Base-by-base conservation (phyloP, 2,329 filamentous ascomycete genomes). In the Kalaharituber pfeilii region DNA sequence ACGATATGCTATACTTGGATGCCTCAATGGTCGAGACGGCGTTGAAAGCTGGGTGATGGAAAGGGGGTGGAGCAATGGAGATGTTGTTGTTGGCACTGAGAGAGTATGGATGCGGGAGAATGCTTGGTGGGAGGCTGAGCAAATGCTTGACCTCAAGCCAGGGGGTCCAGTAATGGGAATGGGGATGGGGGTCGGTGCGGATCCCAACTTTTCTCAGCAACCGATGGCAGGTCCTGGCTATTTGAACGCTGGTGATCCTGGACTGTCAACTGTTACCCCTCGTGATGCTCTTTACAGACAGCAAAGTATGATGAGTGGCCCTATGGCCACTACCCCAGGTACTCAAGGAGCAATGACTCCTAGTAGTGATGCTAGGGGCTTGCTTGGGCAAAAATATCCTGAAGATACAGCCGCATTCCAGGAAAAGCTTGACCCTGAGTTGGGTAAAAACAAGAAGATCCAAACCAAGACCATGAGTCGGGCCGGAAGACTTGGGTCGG, bases 81-180 rank as follows among this genome's bases (percentile, higher is more conserved):
- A 96, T 69, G 87, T 96, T 1, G 80, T 94, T 4, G 74, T 96
- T 28, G 91, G 91, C 53, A 81, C 80, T 55, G 87, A 96, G 68
- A 84, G 91, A 28, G 80, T 98, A 42, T 98, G 91, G 91, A 88
- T 96, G 73, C 79, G 89, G 50, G 91, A 98, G 69, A 76, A 73
- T 55, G 84, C 88, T 1, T 98, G 91, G 89, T 96, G 89, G 89
- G 89, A 96, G 69, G 89, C 88, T 4, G 91, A 98, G 70, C 85
- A 79, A 57, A 94, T 95, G 84, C 80, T 96, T 26, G 91, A 98
- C 65, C 74, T 93, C 63, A 89, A 91, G 68, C 79, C 81, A 1
- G 72, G 76, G 52, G 76, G 61, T 22, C 50, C 52, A 13, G 72
- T 76, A 66, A 61, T 59, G 57, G 60, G 59, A 22, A 70, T 77